Percentiles rank a stretch among this genome's conserved stretches.
Evolutionary conservation across 305 asterid genomes (phyloP).

Genomic region (Fraxinus platypoda): DNA sequence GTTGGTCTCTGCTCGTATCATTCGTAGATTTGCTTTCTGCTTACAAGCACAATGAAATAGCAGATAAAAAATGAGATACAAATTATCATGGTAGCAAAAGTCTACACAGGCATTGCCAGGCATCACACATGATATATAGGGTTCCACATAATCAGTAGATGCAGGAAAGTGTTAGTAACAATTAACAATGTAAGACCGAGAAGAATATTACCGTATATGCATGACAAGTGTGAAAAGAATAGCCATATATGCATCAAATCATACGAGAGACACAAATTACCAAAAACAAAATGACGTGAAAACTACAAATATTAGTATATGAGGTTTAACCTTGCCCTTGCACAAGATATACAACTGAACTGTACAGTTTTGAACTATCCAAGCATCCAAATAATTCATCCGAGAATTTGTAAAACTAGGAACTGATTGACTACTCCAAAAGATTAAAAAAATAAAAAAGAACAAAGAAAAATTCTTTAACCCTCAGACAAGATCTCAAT

Average conservation of each 20-base stretch:
- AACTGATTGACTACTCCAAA: neutral
- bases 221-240: neutral
- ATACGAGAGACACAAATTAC: neutral
- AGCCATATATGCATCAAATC: neutral
- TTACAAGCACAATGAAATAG: conserved; percentile 8
- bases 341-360: neutral
- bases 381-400: neutral
- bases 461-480: neutral
- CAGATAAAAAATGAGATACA: conserved; percentile 4
- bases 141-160: neutral
- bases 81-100: neutral
- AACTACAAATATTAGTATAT: neutral
- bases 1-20: conserved; percentile 45
- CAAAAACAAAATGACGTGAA: neutral
- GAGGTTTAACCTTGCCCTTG: neutral
- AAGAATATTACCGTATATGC: neutral
- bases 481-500: neutral
- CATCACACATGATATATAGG: neutral
- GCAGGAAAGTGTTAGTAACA: neutral
- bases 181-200: neutral
- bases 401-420: neutral
- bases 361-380: neutral
- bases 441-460: neutral
- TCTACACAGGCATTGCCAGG: neutral
- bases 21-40: conserved; percentile 56